These are phyloP conservation scores for Mucor sp. DNA, from an alignment of 371 early-diverging fungal genomes.

Conservation along the genomic window DNA sequence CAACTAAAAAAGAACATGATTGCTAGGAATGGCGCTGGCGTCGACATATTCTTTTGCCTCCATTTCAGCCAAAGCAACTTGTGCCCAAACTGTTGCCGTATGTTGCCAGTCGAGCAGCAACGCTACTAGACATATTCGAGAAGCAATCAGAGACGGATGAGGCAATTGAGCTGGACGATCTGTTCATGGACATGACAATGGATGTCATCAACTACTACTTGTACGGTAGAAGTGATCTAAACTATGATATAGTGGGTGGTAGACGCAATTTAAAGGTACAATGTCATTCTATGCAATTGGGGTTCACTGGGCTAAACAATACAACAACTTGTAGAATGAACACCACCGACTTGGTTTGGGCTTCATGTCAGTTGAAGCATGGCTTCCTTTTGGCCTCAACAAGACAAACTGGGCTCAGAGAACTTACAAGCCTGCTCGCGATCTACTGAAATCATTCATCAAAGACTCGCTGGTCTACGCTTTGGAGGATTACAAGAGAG, in stretches of 20 bases:
- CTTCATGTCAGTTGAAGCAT: constrained; percentile 45
- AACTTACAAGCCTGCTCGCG: constrained; percentile 36
- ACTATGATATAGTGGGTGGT: constrained; percentile 44
- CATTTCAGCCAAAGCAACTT: constrained; percentile 49
- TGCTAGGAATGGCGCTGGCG: constrained; percentile 57
- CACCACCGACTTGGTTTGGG: constrained; percentile 45
- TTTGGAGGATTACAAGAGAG: constrained; percentile 20
- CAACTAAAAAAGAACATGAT: background rate
- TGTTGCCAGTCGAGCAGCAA: constrained; percentile 26
- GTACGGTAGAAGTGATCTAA: constrained; percentile 44
- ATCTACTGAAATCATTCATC: constrained; percentile 41
- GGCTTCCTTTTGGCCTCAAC: constrained; percentile 50
- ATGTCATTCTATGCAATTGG: too few species aligned
- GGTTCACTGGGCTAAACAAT: background rate
- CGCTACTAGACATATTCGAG: constrained; percentile 24
- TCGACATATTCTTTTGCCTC: constrained; percentile 46
- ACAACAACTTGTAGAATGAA: constrained; percentile 21
- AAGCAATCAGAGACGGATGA: constrained; percentile 20
- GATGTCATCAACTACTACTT: constrained; percentile 53
- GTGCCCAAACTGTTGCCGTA: constrained; percentile 47
- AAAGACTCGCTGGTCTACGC: constrained; percentile 33
- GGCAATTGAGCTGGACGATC: constrained; percentile 39
- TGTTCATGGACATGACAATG: constrained; percentile 48
- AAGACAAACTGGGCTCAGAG: constrained; percentile 49
- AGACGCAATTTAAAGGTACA: constrained; percentile 47